Evolutionary conservation across 2,329 filamentous ascomycete species (phyloP).

Genomic region (Sporothrix protearum): DNA sequence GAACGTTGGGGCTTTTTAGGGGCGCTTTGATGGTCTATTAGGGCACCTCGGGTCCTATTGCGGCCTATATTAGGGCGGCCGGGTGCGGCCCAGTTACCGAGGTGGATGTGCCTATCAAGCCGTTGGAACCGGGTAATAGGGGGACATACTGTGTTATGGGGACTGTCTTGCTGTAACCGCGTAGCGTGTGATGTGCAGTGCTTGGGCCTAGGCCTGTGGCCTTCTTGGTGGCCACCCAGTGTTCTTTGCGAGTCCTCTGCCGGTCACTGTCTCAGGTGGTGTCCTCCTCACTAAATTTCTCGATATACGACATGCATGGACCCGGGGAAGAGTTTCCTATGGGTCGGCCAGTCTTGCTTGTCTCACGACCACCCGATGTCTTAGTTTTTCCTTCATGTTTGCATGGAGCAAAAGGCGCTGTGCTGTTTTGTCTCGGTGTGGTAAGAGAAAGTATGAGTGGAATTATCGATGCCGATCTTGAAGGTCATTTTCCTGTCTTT

Average conservation of each 20-base stretch:
- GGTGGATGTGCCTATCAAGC: not conserved
- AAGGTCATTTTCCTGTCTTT: not conserved
- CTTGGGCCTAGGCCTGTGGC: not conserved
- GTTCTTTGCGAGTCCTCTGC: not conserved
- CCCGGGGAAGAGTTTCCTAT: conserved; percentile 8
- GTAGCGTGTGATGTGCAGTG: not conserved
- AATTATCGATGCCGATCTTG: not conserved
- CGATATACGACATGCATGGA: not conserved
- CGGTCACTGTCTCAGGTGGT: conserved; percentile 6
- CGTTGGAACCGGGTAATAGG: not conserved
- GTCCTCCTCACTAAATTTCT: not conserved
- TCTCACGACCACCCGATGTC: not conserved
- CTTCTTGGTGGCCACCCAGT: not conserved
- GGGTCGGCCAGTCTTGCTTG: not conserved
- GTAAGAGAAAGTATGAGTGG: not conserved
- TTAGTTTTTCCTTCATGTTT: not conserved
- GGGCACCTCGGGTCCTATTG: not conserved
- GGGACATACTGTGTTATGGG: not conserved
- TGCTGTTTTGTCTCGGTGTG: conserved; percentile 4
- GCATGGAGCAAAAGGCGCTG: not conserved
- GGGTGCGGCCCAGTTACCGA: not conserved
- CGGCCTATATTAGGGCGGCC: not conserved
- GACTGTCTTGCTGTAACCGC: not conserved
- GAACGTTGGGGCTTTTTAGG: not conserved
- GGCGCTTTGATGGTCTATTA: not conserved